Base-by-base conservation (phyloP, 352 stramenopile species). In the Globisporangium barbulae region DNA sequence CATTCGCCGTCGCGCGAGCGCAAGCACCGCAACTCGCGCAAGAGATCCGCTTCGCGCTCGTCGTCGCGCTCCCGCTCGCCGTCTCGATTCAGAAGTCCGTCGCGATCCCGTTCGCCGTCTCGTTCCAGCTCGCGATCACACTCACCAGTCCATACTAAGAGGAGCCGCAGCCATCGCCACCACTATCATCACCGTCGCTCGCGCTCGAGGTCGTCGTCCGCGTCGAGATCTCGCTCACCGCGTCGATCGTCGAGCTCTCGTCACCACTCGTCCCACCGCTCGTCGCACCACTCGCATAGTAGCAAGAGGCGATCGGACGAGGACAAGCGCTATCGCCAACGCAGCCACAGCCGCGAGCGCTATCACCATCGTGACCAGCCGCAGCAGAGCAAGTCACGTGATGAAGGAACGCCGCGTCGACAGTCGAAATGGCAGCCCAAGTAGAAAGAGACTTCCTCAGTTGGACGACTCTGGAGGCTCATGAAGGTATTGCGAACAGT, bases 201-300 rank as follows among this genome's bases (percentile, higher is more conserved):
- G 22, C 59, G 70, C 42, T 78, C 63, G 21, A 73, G 69, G 25
- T 85, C 76, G 33, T 75, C 72, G 49, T 80, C 73, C 17, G 53
- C 44, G 45, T 79, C 71, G 22, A 78, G 69, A 61, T 78, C 75
- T 10, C 72, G 71, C 12, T 83, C 76, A 9, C 50, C 44, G 21
- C 63, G 56, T 0, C 63, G 63, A 13, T 55, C 42, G 12, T 63
- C 57, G 17, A 54, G 19, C 28, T 63, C 57, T 37, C 63, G 56
- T 19, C 41, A 67, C 47, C 39, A 57, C 22, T 52, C 58, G 5
- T 13, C 50, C 5, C 41, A 54, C 42, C 53, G 57, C 33, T 60
- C 37, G 15, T 63, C 41, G 7, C 30, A 49, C 30, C 30, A 49
- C n/a, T 63, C 57, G n/a, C 57, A 49, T 22, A 54, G 44, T 41